Evolutionary conservation across 2,329 filamentous ascomycete genomes (phyloP), one percentile per base, ranked within the genome.

Genomic region (Aspergillus neoniger): DNA sequence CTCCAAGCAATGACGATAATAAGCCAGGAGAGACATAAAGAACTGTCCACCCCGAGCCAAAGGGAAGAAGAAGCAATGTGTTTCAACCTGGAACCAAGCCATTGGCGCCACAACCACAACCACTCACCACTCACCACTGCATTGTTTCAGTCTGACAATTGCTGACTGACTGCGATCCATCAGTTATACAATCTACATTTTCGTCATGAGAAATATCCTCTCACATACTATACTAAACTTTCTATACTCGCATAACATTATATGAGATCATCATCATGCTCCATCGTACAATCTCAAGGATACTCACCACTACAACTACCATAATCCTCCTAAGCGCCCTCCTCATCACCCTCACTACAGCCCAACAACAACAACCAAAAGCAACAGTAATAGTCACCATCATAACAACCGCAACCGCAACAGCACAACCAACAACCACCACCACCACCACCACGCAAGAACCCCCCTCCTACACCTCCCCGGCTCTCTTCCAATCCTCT

Each of bases 401-500:
- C 25, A 28, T 28, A 28, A 28, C 7, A 28, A 28, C 25, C 25
- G 25, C 25, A 28, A 28, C 25, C 25, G 25, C 23, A 23, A 23
- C n/a, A n/a, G n/a, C n/a, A n/a, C n/a, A n/a, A n/a, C n/a, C n/a
- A n/a, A n/a, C n/a, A n/a, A n/a, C n/a, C n/a, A n/a, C n/a, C n/a
- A n/a, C 69, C 17, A 72, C 66, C 7, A 28, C 25, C 25, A 28
- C 25, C 6, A 12, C 69, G 73, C 1, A 63, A 67, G 10, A 36
- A 19, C 69, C 74, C 1, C 60, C 74, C 0, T 76, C 76, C n/a
- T 84, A 83, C 63, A 80, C 78, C 1, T 69, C 75, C n/a, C 68
- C 72, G 5, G 41, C 66, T 1, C 63, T 69, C 3, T 84, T 85
- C 72, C 65, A 77, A 57, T 69, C 74, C 14, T 82, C 85, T n/a